phyloP scores from a whole-genome alignment of 306 rosid genomes.

The Abrus precatorius region DNA sequence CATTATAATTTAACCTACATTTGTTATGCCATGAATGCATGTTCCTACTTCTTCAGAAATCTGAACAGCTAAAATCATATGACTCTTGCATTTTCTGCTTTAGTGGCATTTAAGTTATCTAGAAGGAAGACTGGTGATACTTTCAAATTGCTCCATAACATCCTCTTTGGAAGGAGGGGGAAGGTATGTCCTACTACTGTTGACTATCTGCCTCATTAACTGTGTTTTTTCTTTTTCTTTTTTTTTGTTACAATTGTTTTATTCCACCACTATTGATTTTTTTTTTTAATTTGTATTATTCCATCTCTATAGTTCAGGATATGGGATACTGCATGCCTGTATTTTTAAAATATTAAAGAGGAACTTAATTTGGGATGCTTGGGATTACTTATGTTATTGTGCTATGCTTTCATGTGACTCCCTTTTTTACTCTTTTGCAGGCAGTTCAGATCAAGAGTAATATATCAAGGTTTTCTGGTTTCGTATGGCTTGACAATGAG shows the following conservation, averaged over 20 bases:
- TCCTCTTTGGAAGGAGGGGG: conserved; percentile 96
- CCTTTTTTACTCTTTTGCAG: conserved; percentile 60
- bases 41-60: conserved; percentile 19
- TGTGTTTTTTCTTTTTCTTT: not conserved
- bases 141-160: conserved; percentile 86
- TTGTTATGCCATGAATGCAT: conserved; percentile 23
- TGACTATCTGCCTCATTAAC: not conserved
- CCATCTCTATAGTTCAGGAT: conserved; percentile 26
- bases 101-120: conserved; percentile 91
- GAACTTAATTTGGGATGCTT: conserved; percentile 5
- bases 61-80: conserved; percentile 20
- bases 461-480: conserved; percentile 95
- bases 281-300: conserved; percentile 2
- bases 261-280: conserved; percentile 11
- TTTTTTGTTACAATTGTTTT: conserved; percentile 27
- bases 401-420: conserved; percentile 40
- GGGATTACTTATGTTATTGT: conserved; percentile 39
- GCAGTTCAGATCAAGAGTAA: conserved; percentile 87
- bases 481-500: conserved; percentile 93
- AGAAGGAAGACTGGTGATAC: conserved; percentile 86
- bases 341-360: conserved; percentile 14
- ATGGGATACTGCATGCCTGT: not conserved
- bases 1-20: not conserved
- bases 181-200: conserved; percentile 66
- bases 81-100: conserved; percentile 46